Percentiles rank a stretch among this genome's conserved stretches.
Conservation (phyloP, 352 stramenopile species). For the Pythium vanterpoolii region DNA sequence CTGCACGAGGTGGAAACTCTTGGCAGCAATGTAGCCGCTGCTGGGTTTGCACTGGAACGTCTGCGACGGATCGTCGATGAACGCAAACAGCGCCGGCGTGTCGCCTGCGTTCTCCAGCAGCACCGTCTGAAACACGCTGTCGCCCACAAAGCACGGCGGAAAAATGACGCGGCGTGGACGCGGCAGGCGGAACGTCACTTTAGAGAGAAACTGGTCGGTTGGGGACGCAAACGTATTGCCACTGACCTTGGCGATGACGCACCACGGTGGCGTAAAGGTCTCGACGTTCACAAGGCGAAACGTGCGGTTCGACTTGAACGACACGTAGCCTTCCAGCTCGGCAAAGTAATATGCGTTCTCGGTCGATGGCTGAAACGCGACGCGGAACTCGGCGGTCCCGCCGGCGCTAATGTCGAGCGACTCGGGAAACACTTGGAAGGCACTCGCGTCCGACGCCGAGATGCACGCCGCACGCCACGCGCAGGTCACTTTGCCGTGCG, state of each 20-base stretch:
- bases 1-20: slow-evolving; percentile 82
- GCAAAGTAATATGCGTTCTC: slow-evolving; percentile 89
- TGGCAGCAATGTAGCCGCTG: slow-evolving; percentile 65
- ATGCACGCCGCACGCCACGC: slow-evolving; percentile 57
- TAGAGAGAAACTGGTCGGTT: slow-evolving; percentile 87
- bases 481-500: slow-evolving; percentile 83
- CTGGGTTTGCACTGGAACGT: slow-evolving; percentile 73
- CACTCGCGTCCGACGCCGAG: not conserved
- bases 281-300: slow-evolving; percentile 93
- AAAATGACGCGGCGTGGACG: slow-evolving; percentile 68
- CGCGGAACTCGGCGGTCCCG: slow-evolving; percentile 66
- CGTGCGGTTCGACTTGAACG: slow-evolving; percentile 92
- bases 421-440: slow-evolving; percentile 75
- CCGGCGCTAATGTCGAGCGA: slow-evolving; percentile 79
- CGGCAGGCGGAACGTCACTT: slow-evolving; percentile 57
- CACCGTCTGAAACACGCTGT: slow-evolving; percentile 88
- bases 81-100: slow-evolving; percentile 84
- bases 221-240: slow-evolving; percentile 88
- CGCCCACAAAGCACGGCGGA: slow-evolving; percentile 84
- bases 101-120: slow-evolving; percentile 86
- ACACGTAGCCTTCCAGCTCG: slow-evolving; percentile 86
- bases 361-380: slow-evolving; percentile 75
- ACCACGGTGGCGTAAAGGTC: slow-evolving; percentile 91
- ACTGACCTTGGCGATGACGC: slow-evolving; percentile 56
- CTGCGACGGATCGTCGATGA: slow-evolving; percentile 56